Evolutionary conservation across 2,329 filamentous ascomycete genomes (phyloP).

Genomic region (Fusarium haematococcum): DNA sequence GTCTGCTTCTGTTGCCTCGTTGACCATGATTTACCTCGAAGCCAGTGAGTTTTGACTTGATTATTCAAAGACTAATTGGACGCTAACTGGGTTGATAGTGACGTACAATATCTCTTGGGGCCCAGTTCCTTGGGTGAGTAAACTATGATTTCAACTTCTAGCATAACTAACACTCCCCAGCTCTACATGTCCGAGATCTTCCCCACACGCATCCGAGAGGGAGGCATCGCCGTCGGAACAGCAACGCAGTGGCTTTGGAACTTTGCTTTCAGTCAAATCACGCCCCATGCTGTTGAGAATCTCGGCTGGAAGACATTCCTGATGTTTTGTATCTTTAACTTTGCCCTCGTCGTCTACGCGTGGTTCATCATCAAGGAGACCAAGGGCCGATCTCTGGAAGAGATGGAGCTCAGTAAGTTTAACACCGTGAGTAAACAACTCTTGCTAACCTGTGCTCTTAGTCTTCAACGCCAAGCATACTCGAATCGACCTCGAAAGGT

Average conservation of each 20-base stretch:
- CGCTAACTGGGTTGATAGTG: slow-evolving; percentile 41
- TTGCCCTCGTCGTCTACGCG: slow-evolving; percentile 56
- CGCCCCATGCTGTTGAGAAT: slow-evolving; percentile 60
- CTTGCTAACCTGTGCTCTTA: neutral
- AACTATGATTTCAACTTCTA: too few species aligned
- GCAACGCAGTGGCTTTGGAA: slow-evolving; percentile 65
- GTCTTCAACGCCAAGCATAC: slow-evolving; percentile 39
- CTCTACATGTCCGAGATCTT: slow-evolving; percentile 64
- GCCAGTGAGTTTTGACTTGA: slow-evolving; percentile 47
- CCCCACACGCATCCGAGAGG: slow-evolving; percentile 61
- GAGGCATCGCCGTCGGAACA: slow-evolving; percentile 62
- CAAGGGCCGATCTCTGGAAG: slow-evolving; percentile 41
- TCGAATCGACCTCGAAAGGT: slow-evolving; percentile 23
- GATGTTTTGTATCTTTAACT: slow-evolving; percentile 63
- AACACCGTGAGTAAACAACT: neutral
- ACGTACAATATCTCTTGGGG: slow-evolving; percentile 64
- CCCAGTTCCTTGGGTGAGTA: slow-evolving; percentile 60
- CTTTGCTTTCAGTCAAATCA: slow-evolving; percentile 61
- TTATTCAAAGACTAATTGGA: too few species aligned
- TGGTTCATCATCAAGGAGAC: slow-evolving; percentile 57
- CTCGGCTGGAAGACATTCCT: slow-evolving; percentile 62
- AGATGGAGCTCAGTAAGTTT: slow-evolving; percentile 41
- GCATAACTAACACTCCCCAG: slow-evolving; percentile 24
- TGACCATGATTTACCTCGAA: slow-evolving; percentile 64
- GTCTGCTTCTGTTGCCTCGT: slow-evolving; percentile 58